Base-by-base conservation (phyloP, 2,329 filamentous ascomycete genomes). In the Didymosphaeria variabile region DNA sequence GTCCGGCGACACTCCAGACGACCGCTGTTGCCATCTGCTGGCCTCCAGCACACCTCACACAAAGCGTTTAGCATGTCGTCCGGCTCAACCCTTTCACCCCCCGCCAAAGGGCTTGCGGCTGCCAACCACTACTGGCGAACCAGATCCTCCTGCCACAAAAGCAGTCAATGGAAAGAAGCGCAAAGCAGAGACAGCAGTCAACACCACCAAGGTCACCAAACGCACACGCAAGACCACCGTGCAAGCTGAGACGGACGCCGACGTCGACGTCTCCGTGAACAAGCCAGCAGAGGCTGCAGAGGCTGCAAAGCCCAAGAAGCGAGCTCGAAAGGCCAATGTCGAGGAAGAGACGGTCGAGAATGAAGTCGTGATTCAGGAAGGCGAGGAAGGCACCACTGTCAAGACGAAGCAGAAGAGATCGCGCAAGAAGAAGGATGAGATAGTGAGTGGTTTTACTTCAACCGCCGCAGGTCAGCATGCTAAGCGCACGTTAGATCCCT, bases 361-460 rank as follows among this genome's bases (percentile, higher is more conserved):
- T 2, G 58, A 65, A 31, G 53, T 52, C 12, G 59, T 66, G 40
- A 55, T 63, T 21, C 58, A 67, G 49, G 59, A 60, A 19, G 58
- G 50, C 6, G 60, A 52, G 29, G 52, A 62, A 5, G 60, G 55
- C 15, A 49, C 31, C 17, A 49, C 36, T 6, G 50, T 40, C 40
- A 75, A 68, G 50, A 55, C 61, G 21, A 71, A 75, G 58, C 57
- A 63, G 34, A 66, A 75, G 64, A 77, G 77, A 52, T 86, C 85
- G 70, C 77, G 81, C 15, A 88, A 86, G 72, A 84, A 87, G 61
- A 85, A 87, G 64, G 80, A 83, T 57, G 80, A 82, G 54, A 83
- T 84, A 66, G 79, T 55, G 23, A 55, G 53, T 26, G 12, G 9
- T 31, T 10, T n/a, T 40, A 9, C 19, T 26, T 52, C n/a, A 15